Base-by-base conservation (phyloP, 768 basidiomycete species). In the Gymnopilus dilepis region DNA sequence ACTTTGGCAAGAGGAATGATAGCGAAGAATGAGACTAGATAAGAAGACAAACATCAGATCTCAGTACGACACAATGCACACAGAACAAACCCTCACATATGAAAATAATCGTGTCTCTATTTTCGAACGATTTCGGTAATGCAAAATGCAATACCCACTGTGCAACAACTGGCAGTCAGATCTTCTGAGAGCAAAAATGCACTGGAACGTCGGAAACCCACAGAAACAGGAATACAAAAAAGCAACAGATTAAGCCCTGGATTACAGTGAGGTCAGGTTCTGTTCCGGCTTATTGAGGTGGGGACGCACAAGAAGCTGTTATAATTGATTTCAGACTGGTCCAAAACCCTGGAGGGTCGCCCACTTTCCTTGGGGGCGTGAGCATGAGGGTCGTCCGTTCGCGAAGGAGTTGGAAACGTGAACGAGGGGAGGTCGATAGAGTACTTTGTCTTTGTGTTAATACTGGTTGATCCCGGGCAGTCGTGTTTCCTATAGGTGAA, bases 1-100 rank as follows among this genome's bases (percentile, higher is more conserved):
- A 89, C 90, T 76, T 93, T 92, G 40, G 93, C 93, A 5, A 95
- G 80, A 6, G 94, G 94, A 61, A 95, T 84, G 60, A 95, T 95
- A 8, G 94, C 86, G 42, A 92, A 74, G 70, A 95, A 93, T 1
- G 87, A 86, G 69, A 89, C 90, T 92, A 54, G n/a, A n/a, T 26
- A 50, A n/a, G 17, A 30, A 30, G 56, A 22, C 41, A 9, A 55
- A 30, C 22, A 61, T 47, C 33, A 59, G 51, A 65, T 22, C 8
- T 26, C 38, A 30, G 34, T 3, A 50, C 17, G 1, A 28, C 24
- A 22, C 21, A 28, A 3, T 6, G 21, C 6, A 37, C 31, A 28
- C 13, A 34, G 40, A 48, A 24, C 41, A 41, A 13, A 21, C 4
- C 80, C 91, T 68, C 68, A 92, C 92, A 88, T 61, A 92, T 79